A percentile compares a stretch with the other conserved stretches of the same genome.
phyloP scores from a whole-genome alignment of 371 early-diverging fungal genomes.

The Synchytrium microbalum region DNA sequence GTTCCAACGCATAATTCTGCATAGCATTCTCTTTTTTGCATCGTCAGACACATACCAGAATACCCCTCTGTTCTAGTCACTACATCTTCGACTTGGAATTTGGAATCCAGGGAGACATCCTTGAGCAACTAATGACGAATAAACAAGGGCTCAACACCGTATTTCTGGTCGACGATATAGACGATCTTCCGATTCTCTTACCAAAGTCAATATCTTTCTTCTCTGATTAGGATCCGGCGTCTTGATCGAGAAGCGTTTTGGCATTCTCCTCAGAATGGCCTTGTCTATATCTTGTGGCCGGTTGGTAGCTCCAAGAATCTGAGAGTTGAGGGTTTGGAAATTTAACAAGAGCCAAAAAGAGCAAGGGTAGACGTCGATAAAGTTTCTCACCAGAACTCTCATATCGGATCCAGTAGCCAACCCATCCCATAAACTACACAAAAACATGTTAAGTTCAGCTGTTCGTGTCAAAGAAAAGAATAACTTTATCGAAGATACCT shows the following conservation, averaged over 20 bases:
- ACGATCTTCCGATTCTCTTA: conserved; percentile 22
- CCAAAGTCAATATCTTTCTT: conserved; percentile 74
- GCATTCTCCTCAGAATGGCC: conserved; percentile 95
- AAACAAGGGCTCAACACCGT: background rate
- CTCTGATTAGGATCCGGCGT: conserved; percentile 88
- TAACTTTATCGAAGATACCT: conserved; percentile 31
- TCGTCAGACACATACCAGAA: conserved; percentile 58
- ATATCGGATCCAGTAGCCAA: conserved; percentile 68
- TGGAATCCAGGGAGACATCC: conserved; percentile 53
- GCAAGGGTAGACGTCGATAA: background rate
- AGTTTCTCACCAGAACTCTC: conserved; percentile 56
- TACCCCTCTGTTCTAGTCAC: conserved; percentile 72
- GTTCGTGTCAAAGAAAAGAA: background rate
- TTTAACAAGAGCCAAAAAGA: background rate
- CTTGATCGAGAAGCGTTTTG: conserved; percentile 82
- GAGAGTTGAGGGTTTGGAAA: background rate
- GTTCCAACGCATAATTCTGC: background rate
- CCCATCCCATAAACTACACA: conserved; percentile 89
- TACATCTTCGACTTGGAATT: conserved; percentile 67
- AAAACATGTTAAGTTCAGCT: background rate
- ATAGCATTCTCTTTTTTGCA: background rate
- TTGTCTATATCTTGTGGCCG: conserved; percentile 95
- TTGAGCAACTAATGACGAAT: conserved; percentile 54
- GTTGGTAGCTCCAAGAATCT: conserved; percentile 88
- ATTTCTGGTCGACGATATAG: background rate